These are phyloP conservation scores for Cornus kousa DNA, from an alignment of 148 eudicot genomes.

Conservation along the genomic window DNA sequence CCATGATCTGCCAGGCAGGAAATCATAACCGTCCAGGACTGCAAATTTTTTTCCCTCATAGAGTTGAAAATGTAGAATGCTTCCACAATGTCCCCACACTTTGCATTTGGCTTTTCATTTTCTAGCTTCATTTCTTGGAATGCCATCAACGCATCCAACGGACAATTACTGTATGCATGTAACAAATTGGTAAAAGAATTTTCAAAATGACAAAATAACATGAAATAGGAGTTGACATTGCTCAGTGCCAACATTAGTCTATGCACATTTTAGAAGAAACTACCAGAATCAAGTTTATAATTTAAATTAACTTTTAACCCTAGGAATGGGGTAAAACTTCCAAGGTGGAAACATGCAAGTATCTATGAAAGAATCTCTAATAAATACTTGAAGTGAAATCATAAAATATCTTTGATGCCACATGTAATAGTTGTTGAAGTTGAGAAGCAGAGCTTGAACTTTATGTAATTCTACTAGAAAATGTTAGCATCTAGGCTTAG, in stretches of 20 bases:
- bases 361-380: neutral
- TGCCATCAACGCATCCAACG: slow-evolving; percentile 28
- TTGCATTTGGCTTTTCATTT: slow-evolving; percentile 39
- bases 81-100: slow-evolving; percentile 32
- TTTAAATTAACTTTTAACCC: neutral
- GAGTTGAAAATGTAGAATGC: slow-evolving; percentile 33
- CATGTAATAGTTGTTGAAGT: neutral
- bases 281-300: neutral
- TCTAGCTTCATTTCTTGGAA: slow-evolving; percentile 35
- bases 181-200: neutral
- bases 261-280: neutral
- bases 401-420: neutral
- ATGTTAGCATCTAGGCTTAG: neutral
- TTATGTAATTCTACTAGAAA: neutral
- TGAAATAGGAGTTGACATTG: neutral
- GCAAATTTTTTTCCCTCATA: slow-evolving; percentile 34
- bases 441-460: neutral
- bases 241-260: neutral
- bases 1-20: slow-evolving; percentile 40
- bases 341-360: neutral
- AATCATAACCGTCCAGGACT: slow-evolving; percentile 44
- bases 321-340: neutral
- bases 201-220: neutral
- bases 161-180: slow-evolving; percentile 27
- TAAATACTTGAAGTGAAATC: neutral